Percentiles rank a stretch among this genome's conserved stretches.
Conservation (phyloP, 2,329 filamentous ascomycete species). For the Lachnellula cervina region DNA sequence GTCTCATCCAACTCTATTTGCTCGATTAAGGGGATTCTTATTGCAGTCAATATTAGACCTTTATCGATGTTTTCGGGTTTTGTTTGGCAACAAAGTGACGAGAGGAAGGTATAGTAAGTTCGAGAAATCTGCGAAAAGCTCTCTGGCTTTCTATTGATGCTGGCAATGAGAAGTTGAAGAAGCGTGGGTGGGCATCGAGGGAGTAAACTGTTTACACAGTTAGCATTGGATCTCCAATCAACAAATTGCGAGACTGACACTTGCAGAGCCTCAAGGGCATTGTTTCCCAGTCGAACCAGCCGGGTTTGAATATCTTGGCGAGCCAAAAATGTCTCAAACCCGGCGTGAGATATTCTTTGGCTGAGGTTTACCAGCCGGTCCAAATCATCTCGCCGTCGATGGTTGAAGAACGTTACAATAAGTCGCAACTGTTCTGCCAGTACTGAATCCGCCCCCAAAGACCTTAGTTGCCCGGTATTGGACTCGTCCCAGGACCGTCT, state of each 20-base stretch:
- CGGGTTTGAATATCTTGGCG: constrained; percentile 18
- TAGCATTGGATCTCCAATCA: constrained; percentile 5
- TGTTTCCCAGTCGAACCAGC: constrained; percentile 20
- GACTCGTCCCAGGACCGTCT: constrained; percentile 59
- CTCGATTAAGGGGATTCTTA: constrained; percentile 21
- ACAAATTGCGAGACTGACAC: constrained; percentile 17
- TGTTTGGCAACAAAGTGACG: constrained; percentile 15
- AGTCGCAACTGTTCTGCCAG: constrained; percentile 42
- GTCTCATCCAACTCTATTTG: constrained; percentile 6
- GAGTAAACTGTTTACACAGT: constrained; percentile 15
- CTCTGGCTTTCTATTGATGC: constrained; percentile 17
- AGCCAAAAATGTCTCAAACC: constrained; percentile 33
- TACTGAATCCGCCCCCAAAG: constrained; percentile 30
- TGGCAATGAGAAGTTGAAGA: constrained; percentile 23
- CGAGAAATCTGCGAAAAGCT: constrained; percentile 23
- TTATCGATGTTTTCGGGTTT: constrained; percentile 8
- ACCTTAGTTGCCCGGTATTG: constrained; percentile 38
- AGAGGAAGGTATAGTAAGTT: constrained; percentile 29
- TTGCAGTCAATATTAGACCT: constrained; percentile 18
- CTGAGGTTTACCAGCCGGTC: constrained; percentile 42
- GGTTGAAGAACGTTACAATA: constrained; percentile 47
- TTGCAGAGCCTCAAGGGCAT: constrained; percentile 25
- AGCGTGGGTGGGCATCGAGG: constrained; percentile 14
- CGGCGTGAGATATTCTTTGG: constrained; percentile 23
- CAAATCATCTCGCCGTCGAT: constrained; percentile 42